Base-by-base conservation (phyloP, 192 early-diverging fungal genomes). In the Backusella liffmaniae region DNA sequence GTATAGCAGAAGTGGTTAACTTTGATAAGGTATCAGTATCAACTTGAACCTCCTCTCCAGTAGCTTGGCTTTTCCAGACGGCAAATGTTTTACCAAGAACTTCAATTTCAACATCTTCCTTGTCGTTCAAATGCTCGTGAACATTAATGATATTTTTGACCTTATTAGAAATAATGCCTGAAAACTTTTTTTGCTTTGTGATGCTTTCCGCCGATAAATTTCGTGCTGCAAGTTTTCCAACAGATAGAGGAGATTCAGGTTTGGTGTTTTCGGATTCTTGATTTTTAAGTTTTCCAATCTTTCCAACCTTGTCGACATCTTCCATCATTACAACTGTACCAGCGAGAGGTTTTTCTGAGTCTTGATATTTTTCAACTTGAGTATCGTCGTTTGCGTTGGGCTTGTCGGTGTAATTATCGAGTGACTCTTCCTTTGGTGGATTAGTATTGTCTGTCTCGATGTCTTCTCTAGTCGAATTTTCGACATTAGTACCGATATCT, bases 131-230 rank as follows among this genome's bases (percentile, higher is more conserved):
- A n/a, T 44, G 70, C 29, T 71, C 70, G 23, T 71, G 70, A 26
- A 49, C 44, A 44, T 71, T 30, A 46, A 71, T 29, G 29, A 71
- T 71, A 35, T 71, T 39, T 30, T 71, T 71, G 42, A 71, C 70
- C 0, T 49, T 71, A 16, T 44, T 49, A 18, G 16, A 13, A 5
- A 16, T 16, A 30, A 71, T 71, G 5, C 42, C 70, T 2, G 42
- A 30, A 23, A 30, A 29, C 16, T 71, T 71, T 23, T 62, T 62
- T 12, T 62, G 56, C 26, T 29, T 62, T 21, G 53, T 56, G 12
- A 29, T 62, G 23, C 23, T 62, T 62, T 62, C 23, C 12, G 56
- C 21, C 8, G 56, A 62, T 62, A 62, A 26, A 62, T 62, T 62
- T 29, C 23, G 12, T 13, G 56, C 56, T 62, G 21, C 26, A 62